Base-by-base conservation (phyloP, 2,329 filamentous ascomycete species). In the Claviceps paspali region DNA sequence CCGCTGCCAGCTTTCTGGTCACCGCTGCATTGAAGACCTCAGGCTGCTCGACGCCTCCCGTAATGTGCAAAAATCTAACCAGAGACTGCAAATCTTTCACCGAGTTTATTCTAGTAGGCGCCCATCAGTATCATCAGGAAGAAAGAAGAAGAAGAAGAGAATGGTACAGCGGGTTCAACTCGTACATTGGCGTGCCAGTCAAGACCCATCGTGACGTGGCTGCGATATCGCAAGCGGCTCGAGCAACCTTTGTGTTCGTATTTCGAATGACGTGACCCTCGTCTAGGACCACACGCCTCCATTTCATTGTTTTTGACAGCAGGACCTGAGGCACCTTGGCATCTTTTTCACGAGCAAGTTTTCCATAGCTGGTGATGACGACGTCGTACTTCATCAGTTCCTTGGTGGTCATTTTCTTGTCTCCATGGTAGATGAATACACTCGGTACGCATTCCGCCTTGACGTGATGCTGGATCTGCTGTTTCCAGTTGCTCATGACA, bases 401-500 rank as follows among this genome's bases (percentile, higher is more conserved):
- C 8, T 62, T 49, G 2, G 60, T 62, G 37, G 70, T 68, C 39
- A 68, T 61, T 43, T 73, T 76, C 65, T 46, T 67, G 60, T 45
- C 60, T 0, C 81, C 81, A 50, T 94, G 83, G 51, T 88, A 91
- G 23, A 79, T 75, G 47, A 85, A 65, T 4, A 91, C 67, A 8
- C 67, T 74, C 6, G 84, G 73, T 2, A 64, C 59, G 38, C 73
- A 60, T n/a, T 79, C 68, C 5, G 65, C 54, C 27, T 74, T 68
- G 32, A 88, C 70, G 49, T 94, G 86, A 27, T 70, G 67, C 43
- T 72, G 64, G 38, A 88, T 82, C 55, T 93, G 85, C 38, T 79
- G 75, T 47, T 73, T 75, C 86, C 86, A 94, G 48, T 93, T 93
- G 50, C 79, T 86, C 81, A 93, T 87, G 15, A 93, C 84, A 36